Conservation (phyloP, 2,329 filamentous ascomycete species). For the Thermothelomyces thermophilus region DNA sequence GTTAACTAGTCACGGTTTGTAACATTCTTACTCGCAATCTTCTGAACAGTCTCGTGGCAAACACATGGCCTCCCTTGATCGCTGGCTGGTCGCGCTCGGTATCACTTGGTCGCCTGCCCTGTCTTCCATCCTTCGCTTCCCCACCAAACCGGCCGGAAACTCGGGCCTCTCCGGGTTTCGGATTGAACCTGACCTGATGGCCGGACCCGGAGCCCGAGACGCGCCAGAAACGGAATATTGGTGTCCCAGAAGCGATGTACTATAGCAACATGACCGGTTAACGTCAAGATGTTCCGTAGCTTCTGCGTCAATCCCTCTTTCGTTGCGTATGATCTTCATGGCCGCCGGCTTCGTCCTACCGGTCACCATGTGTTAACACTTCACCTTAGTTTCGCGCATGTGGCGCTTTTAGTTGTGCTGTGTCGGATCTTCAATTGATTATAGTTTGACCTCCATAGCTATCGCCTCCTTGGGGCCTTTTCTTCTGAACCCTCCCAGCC, state of each 20-base stretch:
- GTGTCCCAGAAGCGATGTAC: neutral
- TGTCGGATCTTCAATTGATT: neutral
- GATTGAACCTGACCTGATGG: neutral
- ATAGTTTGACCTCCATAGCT: neutral
- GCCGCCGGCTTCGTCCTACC: neutral
- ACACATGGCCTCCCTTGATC: neutral
- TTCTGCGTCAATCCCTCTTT: neutral
- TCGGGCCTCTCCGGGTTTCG: neutral
- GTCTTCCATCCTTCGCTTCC: neutral
- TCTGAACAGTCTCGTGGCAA: too few species aligned
- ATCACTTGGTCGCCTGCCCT: neutral
- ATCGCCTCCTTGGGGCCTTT: neutral
- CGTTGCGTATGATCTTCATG: neutral
- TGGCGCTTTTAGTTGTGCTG: neutral
- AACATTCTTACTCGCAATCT: too few species aligned
- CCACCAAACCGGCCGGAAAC: neutral
- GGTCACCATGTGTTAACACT: neutral
- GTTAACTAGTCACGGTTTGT: too few species aligned
- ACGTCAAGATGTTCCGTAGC: neutral
- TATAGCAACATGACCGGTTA: too few species aligned
- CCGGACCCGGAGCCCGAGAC: neutral
- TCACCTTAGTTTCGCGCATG: neutral
- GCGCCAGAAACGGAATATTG: neutral
- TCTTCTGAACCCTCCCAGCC: neutral
- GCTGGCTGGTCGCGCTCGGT: neutral